phyloP scores from a whole-genome alignment of 1,139 yeast species.

The Zygoascus meyerae region DNA sequence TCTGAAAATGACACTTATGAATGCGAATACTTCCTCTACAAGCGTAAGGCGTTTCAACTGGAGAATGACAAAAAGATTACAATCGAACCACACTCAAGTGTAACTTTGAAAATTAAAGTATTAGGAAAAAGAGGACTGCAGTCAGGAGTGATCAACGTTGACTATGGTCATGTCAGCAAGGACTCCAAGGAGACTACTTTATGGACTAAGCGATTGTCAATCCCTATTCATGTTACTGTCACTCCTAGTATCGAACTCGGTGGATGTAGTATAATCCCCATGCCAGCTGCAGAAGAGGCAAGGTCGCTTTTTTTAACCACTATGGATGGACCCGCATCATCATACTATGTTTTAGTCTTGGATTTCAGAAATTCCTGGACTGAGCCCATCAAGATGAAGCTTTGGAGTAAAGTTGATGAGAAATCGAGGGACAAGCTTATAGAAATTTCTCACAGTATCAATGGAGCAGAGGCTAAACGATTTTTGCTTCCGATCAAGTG shows the following conservation, averaged over 20 bases:
- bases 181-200: conserved; percentile 11
- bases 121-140: conserved; percentile 71
- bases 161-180: conserved; percentile 45
- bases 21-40: conserved; percentile 60
- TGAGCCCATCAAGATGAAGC: conserved; percentile 32
- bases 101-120: conserved; percentile 50
- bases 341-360: conserved; percentile 56
- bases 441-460: conserved; percentile 32
- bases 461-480: conserved; percentile 51
- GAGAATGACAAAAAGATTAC: conserved; percentile 17
- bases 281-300: conserved; percentile 15
- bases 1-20: conserved; percentile 66
- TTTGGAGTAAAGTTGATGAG: conserved; percentile 34
- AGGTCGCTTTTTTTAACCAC: conserved; percentile 15
- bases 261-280: conserved; percentile 65
- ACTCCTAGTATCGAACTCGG: conserved; percentile 67
- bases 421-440: conserved; percentile 25
- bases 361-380: conserved; percentile 71
- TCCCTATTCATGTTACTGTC: conserved; percentile 66
- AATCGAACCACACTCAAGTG: conserved; percentile 25
- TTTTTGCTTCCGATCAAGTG: conserved; percentile 65
- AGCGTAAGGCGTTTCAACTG: conserved; percentile 50
- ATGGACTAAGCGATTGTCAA: conserved; percentile 50
- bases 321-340: conserved; percentile 23
- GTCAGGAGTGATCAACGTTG: conserved; percentile 58